Evolutionary conservation across 192 early-diverging fungal genomes (phyloP), one percentile per base, ranked within the genome.

Genomic region (Oehlia diaphana): DNA sequence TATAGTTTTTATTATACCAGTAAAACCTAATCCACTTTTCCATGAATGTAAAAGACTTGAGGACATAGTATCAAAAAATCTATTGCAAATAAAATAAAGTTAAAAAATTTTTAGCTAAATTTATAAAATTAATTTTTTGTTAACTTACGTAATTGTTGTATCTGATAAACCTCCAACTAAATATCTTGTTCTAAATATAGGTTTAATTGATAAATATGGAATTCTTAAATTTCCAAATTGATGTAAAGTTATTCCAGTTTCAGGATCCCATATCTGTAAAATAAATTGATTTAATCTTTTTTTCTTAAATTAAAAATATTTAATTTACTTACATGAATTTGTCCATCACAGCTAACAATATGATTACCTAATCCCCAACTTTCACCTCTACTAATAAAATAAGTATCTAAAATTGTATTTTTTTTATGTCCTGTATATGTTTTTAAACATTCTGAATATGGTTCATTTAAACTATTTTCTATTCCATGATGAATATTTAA

Each of bases 281-380:
- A 35, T 23, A n/a, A 65, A 39, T 42, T 42, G 6, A 69, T 31
- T 2, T 47, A 13, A 42, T 42, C 7, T 42, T 42, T 8, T 42
- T 5, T 73, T 33, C 58, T 39, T 50, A 23, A 37, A 35, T 44
- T 37, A 50, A 12, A 26, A 16, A 12, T 16, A 77, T 49, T 47
- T 16, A 7, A 14, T 14, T 16, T 12, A 77, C 84, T 84, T 85
- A 89, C 89, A 78, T 91, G 89, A 31, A 91, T 80, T 69, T 88
- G 86, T 4, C 89, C 89, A 80, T 91, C 89, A 66, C 88, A 88
- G 63, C 88, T 91, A 13, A 88, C 88, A 28, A 91, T 83, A 47
- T 86, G 76, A 75, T 89, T 86, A 39, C 82, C 81, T 9, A 82
- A 67, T 9, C 86, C 85, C 69, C 77, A 81, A 23, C 78, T 83